These are phyloP conservation scores for Jackrogersella minutella DNA, from an alignment of 495 filamentous ascomycete species.

Conservation along the genomic window DNA sequence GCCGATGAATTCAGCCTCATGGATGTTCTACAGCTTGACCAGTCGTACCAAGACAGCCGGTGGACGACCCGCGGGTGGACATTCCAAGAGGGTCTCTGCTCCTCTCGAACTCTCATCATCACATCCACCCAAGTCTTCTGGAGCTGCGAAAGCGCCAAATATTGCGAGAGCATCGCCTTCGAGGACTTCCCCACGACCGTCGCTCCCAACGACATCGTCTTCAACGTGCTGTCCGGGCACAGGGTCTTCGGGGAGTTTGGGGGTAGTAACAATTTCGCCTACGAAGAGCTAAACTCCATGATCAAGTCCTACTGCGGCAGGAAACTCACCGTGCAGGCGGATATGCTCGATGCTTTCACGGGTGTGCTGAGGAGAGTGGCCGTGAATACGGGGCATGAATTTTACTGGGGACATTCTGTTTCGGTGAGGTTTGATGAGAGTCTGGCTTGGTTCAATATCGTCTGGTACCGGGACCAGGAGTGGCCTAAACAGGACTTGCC, in stretches of 20 bases:
- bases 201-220: conserved; percentile 12
- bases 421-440: conserved; percentile 21
- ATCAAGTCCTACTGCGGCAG: conserved; percentile 11
- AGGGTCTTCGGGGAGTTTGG: conserved; percentile 26
- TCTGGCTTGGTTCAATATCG: conserved; percentile 18
- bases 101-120: conserved; percentile 45
- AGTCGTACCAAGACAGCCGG: conserved; percentile 21
- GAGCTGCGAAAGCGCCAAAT: conserved; percentile 26
- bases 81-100: conserved; percentile 51
- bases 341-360: conserved; percentile 28
- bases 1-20: conserved; percentile 21
- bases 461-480: conserved; percentile 3
- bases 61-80: conserved; percentile 54
- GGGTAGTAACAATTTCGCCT: conserved; percentile 20
- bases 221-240: conserved; percentile 17
- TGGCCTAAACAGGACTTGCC: background rate
- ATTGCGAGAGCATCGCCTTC: conserved; percentile 30
- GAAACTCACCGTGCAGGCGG: conserved; percentile 13
- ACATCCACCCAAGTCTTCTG: conserved; percentile 45
- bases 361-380: conserved; percentile 17
- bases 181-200: conserved; percentile 23
- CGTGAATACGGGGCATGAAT: conserved; percentile 25
- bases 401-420: conserved; percentile 30
- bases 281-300: conserved; percentile 13
- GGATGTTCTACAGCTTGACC: conserved; percentile 13